Evolutionary conservation across 257 asterid genomes (phyloP).

Genomic region (Salvia splendens): DNA sequence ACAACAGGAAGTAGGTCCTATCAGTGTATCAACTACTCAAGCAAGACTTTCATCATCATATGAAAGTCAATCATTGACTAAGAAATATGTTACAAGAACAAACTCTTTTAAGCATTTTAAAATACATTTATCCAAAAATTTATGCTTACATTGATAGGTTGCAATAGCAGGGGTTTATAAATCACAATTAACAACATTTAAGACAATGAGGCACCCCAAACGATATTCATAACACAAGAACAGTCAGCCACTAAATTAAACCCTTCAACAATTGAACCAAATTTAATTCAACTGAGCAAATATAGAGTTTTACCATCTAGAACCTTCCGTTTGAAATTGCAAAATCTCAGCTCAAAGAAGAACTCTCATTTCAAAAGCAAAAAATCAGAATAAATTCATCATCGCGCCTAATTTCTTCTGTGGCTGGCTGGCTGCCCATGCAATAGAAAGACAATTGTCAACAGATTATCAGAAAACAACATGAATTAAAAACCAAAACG

Average conservation of each 20-base stretch:
- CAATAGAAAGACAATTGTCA: conserved; percentile 20
- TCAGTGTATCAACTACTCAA: conserved; percentile 7
- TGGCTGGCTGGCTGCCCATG: conserved; percentile 23
- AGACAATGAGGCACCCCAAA: conserved; percentile 12
- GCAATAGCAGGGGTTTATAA: not conserved
- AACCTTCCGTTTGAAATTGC: conserved; percentile 15
- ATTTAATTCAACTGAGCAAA: conserved; percentile 21
- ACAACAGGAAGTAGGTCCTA: conserved; percentile 1
- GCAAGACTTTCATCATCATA: not conserved
- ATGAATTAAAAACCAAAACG: not conserved
- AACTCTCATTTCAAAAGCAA: conserved; percentile 22
- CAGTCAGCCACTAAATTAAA: conserved; percentile 15
- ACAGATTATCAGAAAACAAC: conserved; percentile 11
- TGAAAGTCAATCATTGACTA: not conserved
- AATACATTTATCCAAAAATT: conserved; percentile 14
- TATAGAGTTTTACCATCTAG: conserved; percentile 37
- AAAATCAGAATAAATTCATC: conserved; percentile 20
- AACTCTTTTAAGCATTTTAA: conserved; percentile 20
- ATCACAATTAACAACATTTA: conserved; percentile 1
- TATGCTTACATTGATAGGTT: not conserved
- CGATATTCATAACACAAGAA: conserved; percentile 21
- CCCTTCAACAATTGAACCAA: conserved; percentile 13
- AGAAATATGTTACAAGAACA: not conserved
- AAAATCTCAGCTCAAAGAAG: conserved; percentile 30
- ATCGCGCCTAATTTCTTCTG: conserved; percentile 19